phyloP scores from a whole-genome alignment of 2,329 filamentous ascomycete genomes.

The Ophiocordyceps camponoti-leonardi region DNA sequence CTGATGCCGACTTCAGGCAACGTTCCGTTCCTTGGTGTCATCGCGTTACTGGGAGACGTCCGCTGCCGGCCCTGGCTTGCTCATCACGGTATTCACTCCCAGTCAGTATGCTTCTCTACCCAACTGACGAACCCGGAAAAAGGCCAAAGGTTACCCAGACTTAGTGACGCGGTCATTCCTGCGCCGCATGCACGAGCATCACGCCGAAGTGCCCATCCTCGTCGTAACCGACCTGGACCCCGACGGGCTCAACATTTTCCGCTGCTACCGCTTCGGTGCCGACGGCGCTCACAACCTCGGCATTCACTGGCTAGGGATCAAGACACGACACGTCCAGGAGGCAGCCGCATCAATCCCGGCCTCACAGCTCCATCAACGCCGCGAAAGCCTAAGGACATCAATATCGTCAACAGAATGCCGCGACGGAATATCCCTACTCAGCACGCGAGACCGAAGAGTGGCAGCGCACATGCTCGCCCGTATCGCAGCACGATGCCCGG shows the following conservation, averaged over 20 bases:
- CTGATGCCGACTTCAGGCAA: conserved; percentile 35
- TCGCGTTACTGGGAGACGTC: conserved; percentile 35
- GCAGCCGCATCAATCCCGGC: not conserved
- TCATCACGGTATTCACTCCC: conserved; percentile 42
- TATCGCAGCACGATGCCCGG: conserved; percentile 11
- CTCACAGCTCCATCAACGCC: not conserved
- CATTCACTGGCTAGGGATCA: conserved; percentile 49
- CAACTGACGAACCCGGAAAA: not conserved
- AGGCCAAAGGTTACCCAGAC: conserved; percentile 76
- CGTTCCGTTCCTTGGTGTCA: conserved; percentile 49
- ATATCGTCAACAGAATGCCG: conserved; percentile 11
- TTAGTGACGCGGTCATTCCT: conserved; percentile 52
- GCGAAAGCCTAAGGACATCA: conserved; percentile 2
- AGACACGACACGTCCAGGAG: conserved; percentile 20
- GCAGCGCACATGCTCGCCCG: conserved; percentile 35
- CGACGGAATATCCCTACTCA: conserved; percentile 23
- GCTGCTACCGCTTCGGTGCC: conserved; percentile 59
- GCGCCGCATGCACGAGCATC: conserved; percentile 27
- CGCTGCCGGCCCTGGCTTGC: conserved; percentile 36
- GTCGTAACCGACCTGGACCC: conserved; percentile 61
- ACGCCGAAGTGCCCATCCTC: conserved; percentile 37
- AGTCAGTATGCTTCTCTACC: too few species aligned
- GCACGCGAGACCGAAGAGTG: conserved; percentile 36
- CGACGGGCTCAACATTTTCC: conserved; percentile 56
- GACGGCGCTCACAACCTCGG: conserved; percentile 28